A percentile compares a stretch with the other conserved stretches of the same genome.
These are phyloP conservation scores for Plasmodium reichenowi DNA, from an alignment of 169 alveolate genomes.

Conservation along the genomic window DNA sequence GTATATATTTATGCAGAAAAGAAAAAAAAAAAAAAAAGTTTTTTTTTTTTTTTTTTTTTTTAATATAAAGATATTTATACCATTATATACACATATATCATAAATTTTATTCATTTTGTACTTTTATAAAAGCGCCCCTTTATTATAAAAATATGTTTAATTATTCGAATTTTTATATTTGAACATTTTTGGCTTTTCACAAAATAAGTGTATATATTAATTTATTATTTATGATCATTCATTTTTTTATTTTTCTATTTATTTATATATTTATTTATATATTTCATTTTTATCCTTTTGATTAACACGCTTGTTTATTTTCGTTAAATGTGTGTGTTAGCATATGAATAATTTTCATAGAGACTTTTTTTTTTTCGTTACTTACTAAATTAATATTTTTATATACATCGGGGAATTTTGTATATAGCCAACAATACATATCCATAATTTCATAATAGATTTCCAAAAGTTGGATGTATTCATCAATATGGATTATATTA, in stretches of 20 bases:
- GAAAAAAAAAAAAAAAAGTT: neutral
- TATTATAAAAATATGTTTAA: neutral
- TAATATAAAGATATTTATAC: neutral
- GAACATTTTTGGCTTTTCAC: too few relatives aligned
- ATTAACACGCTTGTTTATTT: neutral
- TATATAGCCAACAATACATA: slow-evolving; percentile 60
- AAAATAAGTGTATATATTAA: neutral
- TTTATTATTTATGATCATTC: neutral
- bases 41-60: neutral
- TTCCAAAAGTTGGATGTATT: slow-evolving; percentile 38
- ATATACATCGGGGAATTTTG: slow-evolving; percentile 49
- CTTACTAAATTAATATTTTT: slow-evolving; percentile 42
- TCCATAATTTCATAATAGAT: slow-evolving; percentile 59
- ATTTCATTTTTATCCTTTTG: neutral
- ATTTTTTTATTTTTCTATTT: neutral
- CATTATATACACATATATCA: neutral
- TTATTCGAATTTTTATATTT: too few relatives aligned
- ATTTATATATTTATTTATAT: neutral
- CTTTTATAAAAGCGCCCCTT: neutral
- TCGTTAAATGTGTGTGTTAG: slow-evolving; percentile 37
- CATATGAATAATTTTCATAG: slow-evolving; percentile 38
- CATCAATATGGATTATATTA: slow-evolving; percentile 2
- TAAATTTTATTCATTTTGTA: neutral
- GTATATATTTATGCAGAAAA: neutral
- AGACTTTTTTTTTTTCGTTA: slow-evolving; percentile 54